A percentile compares a stretch with the other conserved stretches of the same genome.
phyloP scores from a whole-genome alignment of 805 yeast genomes.

The Wickerhamiella azymoides region DNA sequence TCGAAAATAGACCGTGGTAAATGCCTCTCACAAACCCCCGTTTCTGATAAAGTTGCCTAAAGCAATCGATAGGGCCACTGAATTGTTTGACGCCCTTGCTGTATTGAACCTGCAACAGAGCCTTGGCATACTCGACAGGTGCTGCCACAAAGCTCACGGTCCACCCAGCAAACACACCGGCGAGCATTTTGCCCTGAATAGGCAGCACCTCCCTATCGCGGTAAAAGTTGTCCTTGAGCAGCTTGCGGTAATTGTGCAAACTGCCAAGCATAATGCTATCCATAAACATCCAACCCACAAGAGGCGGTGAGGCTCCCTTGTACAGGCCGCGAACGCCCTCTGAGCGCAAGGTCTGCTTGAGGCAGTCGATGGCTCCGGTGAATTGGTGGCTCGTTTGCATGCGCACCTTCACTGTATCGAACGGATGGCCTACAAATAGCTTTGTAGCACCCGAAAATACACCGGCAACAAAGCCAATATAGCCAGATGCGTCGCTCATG shows the following conservation, averaged over 20 bases:
- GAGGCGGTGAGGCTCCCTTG: constrained; percentile 85
- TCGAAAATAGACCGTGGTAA: constrained; percentile 70
- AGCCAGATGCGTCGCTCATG: constrained; percentile 16
- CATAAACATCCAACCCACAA: constrained; percentile 89
- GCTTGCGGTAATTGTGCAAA: constrained; percentile 58
- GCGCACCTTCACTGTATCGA: constrained; percentile 80
- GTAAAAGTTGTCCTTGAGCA: constrained; percentile 51
- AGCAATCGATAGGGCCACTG: constrained; percentile 70
- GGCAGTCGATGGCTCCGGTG: constrained; percentile 73
- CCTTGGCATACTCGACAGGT: constrained; percentile 81
- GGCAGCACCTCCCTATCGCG: constrained; percentile 51
- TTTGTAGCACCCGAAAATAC: constrained; percentile 77
- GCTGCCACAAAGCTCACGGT: constrained; percentile 94
- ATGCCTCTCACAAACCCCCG: constrained; percentile 54
- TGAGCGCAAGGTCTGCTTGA: constrained; percentile 52
- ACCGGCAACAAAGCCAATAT: constrained; percentile 70
- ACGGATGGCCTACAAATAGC: constrained; percentile 82
- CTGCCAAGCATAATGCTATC: constrained; percentile 86
- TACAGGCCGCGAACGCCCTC: constrained; percentile 75
- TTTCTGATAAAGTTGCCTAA: constrained; percentile 26
- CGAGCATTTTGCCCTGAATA: constrained; percentile 55
- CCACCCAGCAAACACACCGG: constrained; percentile 72
- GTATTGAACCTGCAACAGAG: constrained; percentile 79
- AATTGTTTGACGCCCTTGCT: constrained; percentile 56
- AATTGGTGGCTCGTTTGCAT: constrained; percentile 65